Percentiles rank a stretch among this genome's conserved stretches.
Conservation (phyloP, 2,329 filamentous ascomycete species). For the Curvularia lunata region DNA sequence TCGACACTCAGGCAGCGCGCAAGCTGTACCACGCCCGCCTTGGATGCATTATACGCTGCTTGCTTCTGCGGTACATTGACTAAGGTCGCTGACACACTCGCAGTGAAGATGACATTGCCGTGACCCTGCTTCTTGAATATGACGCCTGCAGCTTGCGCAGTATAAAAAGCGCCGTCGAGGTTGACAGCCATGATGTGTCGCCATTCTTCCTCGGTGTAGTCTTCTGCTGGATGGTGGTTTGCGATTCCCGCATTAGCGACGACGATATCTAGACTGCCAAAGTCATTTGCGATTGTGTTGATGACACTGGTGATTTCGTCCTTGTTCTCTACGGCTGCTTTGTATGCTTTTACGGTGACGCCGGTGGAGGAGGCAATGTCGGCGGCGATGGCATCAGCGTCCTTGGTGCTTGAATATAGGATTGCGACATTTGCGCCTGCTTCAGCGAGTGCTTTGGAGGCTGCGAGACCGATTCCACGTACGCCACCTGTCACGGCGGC, state of each 20-base stretch:
- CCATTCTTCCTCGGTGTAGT: slow-evolving; percentile 79
- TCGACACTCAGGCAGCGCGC: slow-evolving; percentile 28
- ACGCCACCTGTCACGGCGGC: slow-evolving; percentile 51
- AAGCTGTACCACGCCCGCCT: slow-evolving; percentile 31
- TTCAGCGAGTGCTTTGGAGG: slow-evolving; percentile 35
- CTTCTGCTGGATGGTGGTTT: slow-evolving; percentile 65
- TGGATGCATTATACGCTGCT: slow-evolving; percentile 74
- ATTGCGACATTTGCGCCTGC: slow-evolving; percentile 50
- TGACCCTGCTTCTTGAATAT: slow-evolving; percentile 73
- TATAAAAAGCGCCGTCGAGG: slow-evolving; percentile 78
- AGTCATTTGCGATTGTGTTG: slow-evolving; percentile 40
- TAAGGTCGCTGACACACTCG: slow-evolving; percentile 63
- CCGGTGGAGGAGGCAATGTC: slow-evolving; percentile 22
- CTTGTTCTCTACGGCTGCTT: slow-evolving; percentile 20
- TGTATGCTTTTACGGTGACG: slow-evolving; percentile 23
- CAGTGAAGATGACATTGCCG: slow-evolving; percentile 78
- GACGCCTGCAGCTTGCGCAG: slow-evolving; percentile 63
- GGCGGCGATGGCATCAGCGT: slow-evolving; percentile 21
- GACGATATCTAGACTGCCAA: slow-evolving; percentile 49
- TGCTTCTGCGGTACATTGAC: slow-evolving; percentile 72
- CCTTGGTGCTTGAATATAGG: slow-evolving; percentile 25
- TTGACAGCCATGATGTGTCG: slow-evolving; percentile 82
- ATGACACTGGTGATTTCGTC: slow-evolving; percentile 18
- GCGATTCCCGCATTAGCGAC: slow-evolving; percentile 52
- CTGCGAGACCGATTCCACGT: slow-evolving; percentile 61